Evolutionary conservation across 768 basidiomycete species (phyloP), one percentile per base, ranked within the genome.

Genomic region (Mycena olivaceomarginata): DNA sequence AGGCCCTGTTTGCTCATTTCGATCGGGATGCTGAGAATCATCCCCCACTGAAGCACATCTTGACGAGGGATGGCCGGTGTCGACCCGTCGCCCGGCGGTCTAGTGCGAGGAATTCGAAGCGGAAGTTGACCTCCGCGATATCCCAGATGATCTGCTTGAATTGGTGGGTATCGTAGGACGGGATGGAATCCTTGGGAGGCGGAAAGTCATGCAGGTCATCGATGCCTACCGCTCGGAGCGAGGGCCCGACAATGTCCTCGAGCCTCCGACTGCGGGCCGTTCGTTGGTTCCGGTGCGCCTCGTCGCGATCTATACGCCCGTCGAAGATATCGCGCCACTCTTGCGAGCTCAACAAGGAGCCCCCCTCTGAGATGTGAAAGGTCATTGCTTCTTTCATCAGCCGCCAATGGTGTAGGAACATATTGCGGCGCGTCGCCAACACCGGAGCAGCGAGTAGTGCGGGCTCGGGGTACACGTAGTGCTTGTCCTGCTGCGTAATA

Each of bases 41-140:
- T 48, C 10, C 71, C 71, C 71, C 71, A 4, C 48, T 45, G 71
- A 65, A 72, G 48, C 71, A 72, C 40, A 46, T 48, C 45, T 37
- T 37, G 45, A 31, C 22, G 11, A n/a, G 13, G 46, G 25, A 9
- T 22, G 11, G 0, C 10, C 70, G 59, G 18, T 37, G 4, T 3
- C 9, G 46, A 25, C 37, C 63, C 51, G 71, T 65, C 10, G 71
- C 71, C 3, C 62, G 63, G 6, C 2, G 9, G 40, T 72, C 71
- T 8, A 72, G n/a, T 4, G 62, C 0, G 6, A 25, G 10, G 2
- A 72, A 37, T 45, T 72, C 25, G 25, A 39, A 65, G 48, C 71
- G 71, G 20, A 72, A 72, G 18, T 65, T 72, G 4, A n/a, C 53
- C 63, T 72, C 71, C 37, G 71, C 71, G 15, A 72, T 10, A 20